Evolutionary conservation across 2,329 filamentous ascomycete species (phyloP), one percentile per base, ranked within the genome.

Genomic region (Leptographium flavum): DNA sequence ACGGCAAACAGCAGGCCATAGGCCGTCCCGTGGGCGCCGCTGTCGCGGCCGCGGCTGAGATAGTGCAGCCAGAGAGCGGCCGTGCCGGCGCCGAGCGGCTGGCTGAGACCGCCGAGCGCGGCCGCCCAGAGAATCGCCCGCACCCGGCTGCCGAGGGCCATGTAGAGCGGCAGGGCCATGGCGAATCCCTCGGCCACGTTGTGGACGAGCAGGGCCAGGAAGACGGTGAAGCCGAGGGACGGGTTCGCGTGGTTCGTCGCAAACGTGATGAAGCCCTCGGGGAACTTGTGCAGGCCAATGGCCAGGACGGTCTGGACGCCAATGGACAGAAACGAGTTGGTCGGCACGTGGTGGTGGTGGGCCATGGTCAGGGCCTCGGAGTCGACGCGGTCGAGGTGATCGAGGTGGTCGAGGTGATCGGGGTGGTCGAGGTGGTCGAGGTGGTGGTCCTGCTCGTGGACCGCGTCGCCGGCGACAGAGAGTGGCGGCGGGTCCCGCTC

Each of bases 101-200:
- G 92, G 42, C 79, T 87, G 6, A 92, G 68, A 0, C 92, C 92
- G 11, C 92, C 92, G 0, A 98, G 69, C 0, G 94, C 60, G 10
- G 83, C 81, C 5, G 84, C 81, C 79, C 86, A 93, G 48, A 83
- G 63, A 66, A 96, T 92, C 17, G 92, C 90, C 55, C 80, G 82
- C 58, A 76, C 67, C 39, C 87, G 81, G 47, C 80, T 90, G 50
- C 81, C 75, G 28, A 95, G 75, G 1, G 92, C 92, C 56, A 98
- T 83, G 62, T 94, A 98, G 0, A 98, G 70, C 0, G 92, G 92
- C 1, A 98, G 67, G 0, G 87, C 87, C 73, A 98, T 83, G 50
- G 88, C 86, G 59, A 96, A 96, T 2, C 92, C 92, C 65, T 98
- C 92, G 25, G 87, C 88, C 56, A 98, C 94, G 65, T 96, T 98